These are phyloP conservation scores for Xylariaceae sp. DNA, from an alignment of 2,329 filamentous ascomycete genomes.

Conservation along the genomic window DNA sequence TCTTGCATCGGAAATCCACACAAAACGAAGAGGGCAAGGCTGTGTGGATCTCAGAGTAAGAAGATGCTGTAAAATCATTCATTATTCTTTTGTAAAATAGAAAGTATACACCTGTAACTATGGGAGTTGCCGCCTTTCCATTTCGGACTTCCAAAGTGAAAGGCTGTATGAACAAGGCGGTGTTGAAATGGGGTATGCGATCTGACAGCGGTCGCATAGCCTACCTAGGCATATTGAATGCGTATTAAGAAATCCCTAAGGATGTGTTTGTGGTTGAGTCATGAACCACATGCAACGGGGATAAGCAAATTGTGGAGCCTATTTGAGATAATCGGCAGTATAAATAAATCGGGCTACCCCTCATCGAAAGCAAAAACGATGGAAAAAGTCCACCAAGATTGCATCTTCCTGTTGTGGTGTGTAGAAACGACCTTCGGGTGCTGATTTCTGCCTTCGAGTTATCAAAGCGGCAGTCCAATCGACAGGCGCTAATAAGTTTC, in stretches of 20 bases:
- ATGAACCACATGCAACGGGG: slow-evolving; percentile 21
- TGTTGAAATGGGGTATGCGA: too few species aligned
- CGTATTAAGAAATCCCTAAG: slow-evolving; percentile 11
- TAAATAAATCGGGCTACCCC: slow-evolving; percentile 39
- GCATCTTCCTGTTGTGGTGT: slow-evolving; percentile 27
- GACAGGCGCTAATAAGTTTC: not conserved
- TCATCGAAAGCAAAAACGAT: slow-evolving; percentile 11
- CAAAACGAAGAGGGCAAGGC: slow-evolving; percentile 51
- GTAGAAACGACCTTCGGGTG: slow-evolving; percentile 23
- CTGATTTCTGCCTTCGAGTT: slow-evolving; percentile 27
- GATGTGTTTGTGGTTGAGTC: slow-evolving; percentile 23
- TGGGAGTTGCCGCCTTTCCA: not conserved
- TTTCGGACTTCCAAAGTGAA: too few species aligned
- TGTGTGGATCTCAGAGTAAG: slow-evolving; percentile 42
- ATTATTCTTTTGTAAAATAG: slow-evolving; percentile 26
- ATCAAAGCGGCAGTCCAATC: slow-evolving; percentile 26
- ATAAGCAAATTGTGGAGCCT: slow-evolving; percentile 18
- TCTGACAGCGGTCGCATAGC: too few species aligned
- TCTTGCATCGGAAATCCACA: slow-evolving; percentile 67
- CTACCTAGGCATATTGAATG: too few species aligned
- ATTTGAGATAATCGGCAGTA: slow-evolving; percentile 16
- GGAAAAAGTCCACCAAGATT: slow-evolving; percentile 17
- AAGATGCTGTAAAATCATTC: slow-evolving; percentile 4
- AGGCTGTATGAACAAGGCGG: too few species aligned
- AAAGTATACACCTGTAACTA: slow-evolving; percentile 3